A percentile compares a stretch with the other conserved stretches of the same genome.
Evolutionary conservation across 176 grass and related monocot genomes (phyloP).

Genomic region (Triticum timopheevii): DNA sequence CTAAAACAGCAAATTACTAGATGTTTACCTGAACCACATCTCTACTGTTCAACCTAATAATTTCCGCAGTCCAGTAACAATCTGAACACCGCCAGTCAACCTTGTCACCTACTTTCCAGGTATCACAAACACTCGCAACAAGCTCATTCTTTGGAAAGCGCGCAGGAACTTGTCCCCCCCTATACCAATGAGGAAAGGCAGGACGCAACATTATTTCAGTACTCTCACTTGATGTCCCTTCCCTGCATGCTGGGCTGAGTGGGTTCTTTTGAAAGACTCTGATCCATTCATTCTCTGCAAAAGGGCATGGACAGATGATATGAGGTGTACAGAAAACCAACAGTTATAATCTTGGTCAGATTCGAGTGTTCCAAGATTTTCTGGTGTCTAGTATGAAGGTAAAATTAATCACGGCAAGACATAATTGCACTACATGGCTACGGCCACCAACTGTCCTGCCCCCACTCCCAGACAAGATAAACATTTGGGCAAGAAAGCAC

Average conservation of each 20-base stretch:
- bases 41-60: constrained; percentile 40
- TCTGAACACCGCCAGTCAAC: constrained; percentile 51
- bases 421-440: background rate
- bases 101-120: constrained; percentile 60
- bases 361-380: background rate
- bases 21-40: constrained; percentile 40
- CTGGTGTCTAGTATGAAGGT: background rate
- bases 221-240: constrained; percentile 7
- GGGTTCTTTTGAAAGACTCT: constrained; percentile 39
- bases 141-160: constrained; percentile 22
- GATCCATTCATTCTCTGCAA: constrained; percentile 49
- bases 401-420: background rate
- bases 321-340: constrained; percentile 16
- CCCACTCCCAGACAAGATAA: background rate
- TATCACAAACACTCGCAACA: constrained; percentile 32
- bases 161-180: constrained; percentile 34
- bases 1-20: background rate
- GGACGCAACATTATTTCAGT: constrained; percentile 62
- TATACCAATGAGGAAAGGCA: constrained; percentile 55
- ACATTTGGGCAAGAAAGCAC: constrained; percentile 6
- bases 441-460: background rate
- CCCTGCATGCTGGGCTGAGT: background rate
- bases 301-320: background rate
- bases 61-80: constrained; percentile 58
- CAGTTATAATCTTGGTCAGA: background rate